phyloP scores from a whole-genome alignment of 495 filamentous ascomycete genomes.

The Hyphodiscus hymeniophilus region DNA sequence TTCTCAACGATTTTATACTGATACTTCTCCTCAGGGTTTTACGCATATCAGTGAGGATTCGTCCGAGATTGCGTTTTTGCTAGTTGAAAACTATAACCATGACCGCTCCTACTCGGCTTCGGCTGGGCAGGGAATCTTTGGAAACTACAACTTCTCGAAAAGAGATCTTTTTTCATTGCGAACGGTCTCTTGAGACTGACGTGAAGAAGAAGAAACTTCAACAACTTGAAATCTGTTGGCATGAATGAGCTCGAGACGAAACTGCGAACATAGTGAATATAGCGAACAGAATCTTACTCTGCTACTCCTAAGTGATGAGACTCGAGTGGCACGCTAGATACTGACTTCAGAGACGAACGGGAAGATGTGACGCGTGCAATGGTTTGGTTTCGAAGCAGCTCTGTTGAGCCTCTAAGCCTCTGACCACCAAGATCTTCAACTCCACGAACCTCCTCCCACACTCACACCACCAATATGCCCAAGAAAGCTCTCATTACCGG shows the following conservation, averaged over 20 bases:
- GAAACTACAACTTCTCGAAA: constrained; percentile 18
- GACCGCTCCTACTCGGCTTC: constrained; percentile 23
- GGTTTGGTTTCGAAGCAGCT: too few species aligned
- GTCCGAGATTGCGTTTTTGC: constrained; percentile 32
- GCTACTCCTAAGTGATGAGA: too few species aligned
- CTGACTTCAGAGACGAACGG: too few species aligned
- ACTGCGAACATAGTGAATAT: too few species aligned
- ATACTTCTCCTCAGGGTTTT: constrained; percentile 7
- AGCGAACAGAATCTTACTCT: too few species aligned
- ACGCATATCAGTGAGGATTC: constrained; percentile 28
- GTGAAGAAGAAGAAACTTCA: constrained; percentile 27
- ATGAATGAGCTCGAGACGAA: too few species aligned
- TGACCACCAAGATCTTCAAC: too few species aligned
- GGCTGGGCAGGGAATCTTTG: constrained; percentile 25
- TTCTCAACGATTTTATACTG: constrained; percentile 14
- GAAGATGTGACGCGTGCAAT: too few species aligned
- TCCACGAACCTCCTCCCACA: background rate
- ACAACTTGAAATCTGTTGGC: too few species aligned
- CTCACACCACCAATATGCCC: constrained; percentile 15
- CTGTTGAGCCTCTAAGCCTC: too few species aligned
- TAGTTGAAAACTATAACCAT: constrained; percentile 33
- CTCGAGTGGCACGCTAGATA: too few species aligned
- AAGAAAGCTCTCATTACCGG: constrained; percentile 73
- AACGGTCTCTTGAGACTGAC: constrained; percentile 20
- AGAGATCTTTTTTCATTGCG: constrained; percentile 30